Evolutionary conservation across 2,329 filamentous ascomycete genomes (phyloP).

Genomic region (Polytolypa hystricis): DNA sequence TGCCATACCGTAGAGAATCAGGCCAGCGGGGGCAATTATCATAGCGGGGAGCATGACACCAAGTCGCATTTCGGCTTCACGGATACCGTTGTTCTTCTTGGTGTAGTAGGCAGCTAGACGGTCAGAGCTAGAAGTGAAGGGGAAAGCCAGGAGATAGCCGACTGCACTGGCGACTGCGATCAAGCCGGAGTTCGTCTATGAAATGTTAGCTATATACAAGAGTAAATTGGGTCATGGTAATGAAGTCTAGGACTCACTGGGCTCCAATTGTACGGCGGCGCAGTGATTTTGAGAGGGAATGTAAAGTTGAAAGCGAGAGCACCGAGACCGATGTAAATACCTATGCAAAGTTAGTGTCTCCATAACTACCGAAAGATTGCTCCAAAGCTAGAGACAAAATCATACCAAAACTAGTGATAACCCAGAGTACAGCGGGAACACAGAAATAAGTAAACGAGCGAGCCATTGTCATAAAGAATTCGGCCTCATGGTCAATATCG

Average conservation of each 20-base stretch:
- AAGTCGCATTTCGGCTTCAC: conserved; percentile 33
- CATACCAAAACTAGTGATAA: conserved; percentile 38
- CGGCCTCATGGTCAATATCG: conserved; percentile 31
- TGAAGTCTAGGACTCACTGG: conserved; percentile 26
- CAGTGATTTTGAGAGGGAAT: conserved; percentile 38
- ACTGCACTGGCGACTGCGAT: conserved; percentile 31
- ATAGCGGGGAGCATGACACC: conserved; percentile 22
- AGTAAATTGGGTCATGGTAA: too few relatives aligned
- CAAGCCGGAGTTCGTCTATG: conserved; percentile 34
- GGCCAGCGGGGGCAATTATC: conserved; percentile 21
- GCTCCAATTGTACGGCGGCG: conserved; percentile 37
- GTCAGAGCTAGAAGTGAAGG: conserved; percentile 34
- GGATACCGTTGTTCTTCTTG: conserved; percentile 27
- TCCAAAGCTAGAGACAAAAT: too few relatives aligned
- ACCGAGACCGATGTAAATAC: conserved; percentile 39
- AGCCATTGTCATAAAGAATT: conserved; percentile 37
- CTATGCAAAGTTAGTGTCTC: conserved; percentile 10
- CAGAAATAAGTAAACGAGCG: conserved; percentile 39
- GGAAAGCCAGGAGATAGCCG: conserved; percentile 32
- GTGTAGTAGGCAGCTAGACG: conserved; percentile 28
- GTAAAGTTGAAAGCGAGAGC: conserved; percentile 41
- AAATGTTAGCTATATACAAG: too few relatives aligned
- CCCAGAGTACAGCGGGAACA: conserved; percentile 41
- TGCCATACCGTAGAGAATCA: conserved; percentile 24
- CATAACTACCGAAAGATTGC: too few relatives aligned